phyloP scores from a whole-genome alignment of 1,284 basidiomycete species.

The Microbotryum silenes-acaulis region DNA sequence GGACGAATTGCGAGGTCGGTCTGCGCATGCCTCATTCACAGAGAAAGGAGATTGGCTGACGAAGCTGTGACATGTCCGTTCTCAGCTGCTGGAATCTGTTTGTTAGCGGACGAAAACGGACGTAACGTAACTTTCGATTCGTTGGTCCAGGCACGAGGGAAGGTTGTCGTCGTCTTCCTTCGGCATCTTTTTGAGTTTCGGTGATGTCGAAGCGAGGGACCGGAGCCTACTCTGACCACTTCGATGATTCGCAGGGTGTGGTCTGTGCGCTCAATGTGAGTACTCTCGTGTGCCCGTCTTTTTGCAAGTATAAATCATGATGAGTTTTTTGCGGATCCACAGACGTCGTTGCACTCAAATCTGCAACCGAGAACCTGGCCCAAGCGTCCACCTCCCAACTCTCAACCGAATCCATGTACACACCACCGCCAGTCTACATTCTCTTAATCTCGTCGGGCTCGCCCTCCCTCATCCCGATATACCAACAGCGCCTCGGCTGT shows the following conservation, averaged over 20 bases:
- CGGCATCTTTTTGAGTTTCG: neutral
- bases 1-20: conserved; percentile 9
- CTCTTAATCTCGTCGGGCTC: conserved; percentile 27
- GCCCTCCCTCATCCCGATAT: conserved; percentile 20
- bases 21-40: conserved; percentile 4
- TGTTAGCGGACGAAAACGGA: conserved; percentile 3
- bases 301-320: too few relatives aligned
- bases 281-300: too few relatives aligned
- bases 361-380: neutral
- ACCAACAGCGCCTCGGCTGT: conserved; percentile 15
- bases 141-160: conserved; percentile 1
- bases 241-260: conserved; percentile 13
- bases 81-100: neutral
- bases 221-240: neutral
- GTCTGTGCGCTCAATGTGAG: conserved; percentile 17
- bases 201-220: neutral
- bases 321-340: too few relatives aligned
- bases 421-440: conserved; percentile 22
- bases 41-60: neutral
- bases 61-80: neutral
- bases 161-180: conserved; percentile 17
- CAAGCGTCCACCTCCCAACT: conserved; percentile 6
- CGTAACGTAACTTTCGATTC: neutral
- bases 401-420: conserved; percentile 9
- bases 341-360: too few relatives aligned